These are phyloP conservation scores for Kodamaea nitidulidarum DNA, from an alignment of 805 yeast species.

Conservation along the genomic window DNA sequence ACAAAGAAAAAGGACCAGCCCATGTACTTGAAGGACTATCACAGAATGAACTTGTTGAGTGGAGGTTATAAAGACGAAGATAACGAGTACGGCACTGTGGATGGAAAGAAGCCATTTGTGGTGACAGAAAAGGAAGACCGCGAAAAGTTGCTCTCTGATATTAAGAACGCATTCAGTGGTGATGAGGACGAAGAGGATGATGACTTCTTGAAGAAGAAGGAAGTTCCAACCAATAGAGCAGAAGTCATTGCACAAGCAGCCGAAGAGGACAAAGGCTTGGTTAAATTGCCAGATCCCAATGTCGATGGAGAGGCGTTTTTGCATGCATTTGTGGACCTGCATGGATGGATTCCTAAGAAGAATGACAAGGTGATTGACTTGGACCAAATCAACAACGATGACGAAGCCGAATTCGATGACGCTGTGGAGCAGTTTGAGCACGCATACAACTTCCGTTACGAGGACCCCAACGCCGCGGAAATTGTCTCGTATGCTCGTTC, in stretches of 20 bases:
- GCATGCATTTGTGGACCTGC: slow-evolving; percentile 63
- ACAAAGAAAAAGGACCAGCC: slow-evolving; percentile 48
- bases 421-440: slow-evolving; percentile 88
- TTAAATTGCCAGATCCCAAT: slow-evolving; percentile 54
- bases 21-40: slow-evolving; percentile 86
- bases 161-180: slow-evolving; percentile 58
- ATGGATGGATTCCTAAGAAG: slow-evolving; percentile 85
- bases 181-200: slow-evolving; percentile 40
- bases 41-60: slow-evolving; percentile 73
- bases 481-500: slow-evolving; percentile 92
- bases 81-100: slow-evolving; percentile 40
- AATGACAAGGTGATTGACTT: slow-evolving; percentile 54
- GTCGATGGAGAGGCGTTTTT: slow-evolving; percentile 65
- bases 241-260: slow-evolving; percentile 8
- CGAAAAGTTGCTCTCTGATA: slow-evolving; percentile 67
- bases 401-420: slow-evolving; percentile 84
- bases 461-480: slow-evolving; percentile 86
- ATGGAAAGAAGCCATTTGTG: slow-evolving; percentile 64
- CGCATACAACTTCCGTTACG: slow-evolving; percentile 92
- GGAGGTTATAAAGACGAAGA: slow-evolving; percentile 55
- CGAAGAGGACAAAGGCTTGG: slow-evolving; percentile 19
- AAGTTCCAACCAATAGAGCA: slow-evolving; percentile 11
- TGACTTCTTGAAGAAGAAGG: slow-evolving; percentile 58
- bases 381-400: slow-evolving; percentile 49
- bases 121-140: slow-evolving; percentile 75